Conservation (phyloP, 345 rosid genomes). For the Ailanthus altissimus region DNA sequence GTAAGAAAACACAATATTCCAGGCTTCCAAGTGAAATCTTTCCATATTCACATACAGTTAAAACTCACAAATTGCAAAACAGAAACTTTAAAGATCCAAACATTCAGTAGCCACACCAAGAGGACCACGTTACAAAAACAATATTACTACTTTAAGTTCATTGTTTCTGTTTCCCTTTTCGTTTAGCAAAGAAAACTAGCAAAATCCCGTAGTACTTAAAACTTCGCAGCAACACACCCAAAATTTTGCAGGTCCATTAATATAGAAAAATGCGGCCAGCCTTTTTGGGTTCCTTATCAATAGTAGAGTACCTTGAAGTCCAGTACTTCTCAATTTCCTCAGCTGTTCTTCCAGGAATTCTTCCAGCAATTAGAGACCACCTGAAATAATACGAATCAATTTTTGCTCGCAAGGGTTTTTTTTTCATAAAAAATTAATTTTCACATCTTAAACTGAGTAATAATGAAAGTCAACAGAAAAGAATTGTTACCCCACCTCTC, state of each 20-base stretch:
- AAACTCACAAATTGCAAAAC: slow-evolving; percentile 1
- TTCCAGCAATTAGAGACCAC: slow-evolving; percentile 60
- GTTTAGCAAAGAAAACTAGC: not conserved
- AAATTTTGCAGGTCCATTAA: slow-evolving; percentile 6
- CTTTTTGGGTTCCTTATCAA: slow-evolving; percentile 15
- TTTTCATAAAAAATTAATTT: no score
- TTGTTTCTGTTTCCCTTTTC: not conserved
- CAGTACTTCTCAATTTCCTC: slow-evolving; percentile 61
- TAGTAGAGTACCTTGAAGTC: slow-evolving; percentile 48
- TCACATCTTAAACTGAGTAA: not conserved
- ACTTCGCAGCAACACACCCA: slow-evolving; percentile 12
- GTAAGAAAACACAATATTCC: not conserved
- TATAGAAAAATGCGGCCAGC: not conserved
- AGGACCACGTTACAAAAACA: slow-evolving; percentile 3
- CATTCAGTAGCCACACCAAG: slow-evolving; percentile 1
- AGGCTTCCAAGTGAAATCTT: not conserved
- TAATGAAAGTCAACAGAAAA: not conserved
- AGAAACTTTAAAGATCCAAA: not conserved
- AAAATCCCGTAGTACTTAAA: slow-evolving; percentile 1
- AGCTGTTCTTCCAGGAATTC: slow-evolving; percentile 61
- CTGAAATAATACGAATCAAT: slow-evolving; percentile 18
- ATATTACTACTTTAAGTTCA: not conserved
- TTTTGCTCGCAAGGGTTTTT: no score
- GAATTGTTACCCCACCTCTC: slow-evolving; percentile 39
- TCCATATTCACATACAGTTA: not conserved